Evolutionary conservation across 257 asterid species (phyloP), one percentile per base, ranked within the genome.

Genomic region (Oldenlandia corymbosa): DNA sequence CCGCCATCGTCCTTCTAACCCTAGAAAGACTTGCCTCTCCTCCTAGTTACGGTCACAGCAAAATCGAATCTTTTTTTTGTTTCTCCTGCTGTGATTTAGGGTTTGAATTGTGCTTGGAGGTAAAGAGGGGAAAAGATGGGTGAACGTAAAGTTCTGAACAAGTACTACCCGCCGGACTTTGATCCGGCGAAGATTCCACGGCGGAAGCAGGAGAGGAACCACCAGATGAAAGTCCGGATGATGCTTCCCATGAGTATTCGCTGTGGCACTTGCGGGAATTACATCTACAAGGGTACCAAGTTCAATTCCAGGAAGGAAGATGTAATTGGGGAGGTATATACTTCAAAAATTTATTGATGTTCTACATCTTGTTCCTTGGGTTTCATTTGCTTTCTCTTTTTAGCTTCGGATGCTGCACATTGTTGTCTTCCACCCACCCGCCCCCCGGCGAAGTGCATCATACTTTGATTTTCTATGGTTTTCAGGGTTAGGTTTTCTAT

Each of bases 241-340:
- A 91, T 86, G 97, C 90, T 88, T 72, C 98, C 98, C 0, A 91
- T 88, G 95, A 85, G 97, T 68, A 83, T 91, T 20, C 83, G 95
- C 0, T 85, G 98, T 34, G 81, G 64, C 10, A 88, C 95, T 5
- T 88, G 95, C 60, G 97, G 95, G 0, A 88, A 88, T 62, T 91
- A 88, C 66, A 90, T 90, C 1, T 86, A 88, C 62, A 84, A 86
- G 73, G 95, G 95, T 4, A 86, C 96, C 10, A 88, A 86, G 46
- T 91, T 91, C 76, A 91, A 91, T 76, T 88, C 97, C 7, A 84
- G 95, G 52, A 87, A 88, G 74, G 98, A 91, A 68, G 95, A 86
- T 48, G 98, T 78, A 14, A 51, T 60, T 1, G 98, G 95, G 37
- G 95, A 86, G 84, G 95, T 90, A 63, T 5, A 26, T 27, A 27